These are phyloP conservation scores for Colletotrichum sp. DNA, from an alignment of 2,329 filamentous ascomycete species.

Conservation along the genomic window DNA sequence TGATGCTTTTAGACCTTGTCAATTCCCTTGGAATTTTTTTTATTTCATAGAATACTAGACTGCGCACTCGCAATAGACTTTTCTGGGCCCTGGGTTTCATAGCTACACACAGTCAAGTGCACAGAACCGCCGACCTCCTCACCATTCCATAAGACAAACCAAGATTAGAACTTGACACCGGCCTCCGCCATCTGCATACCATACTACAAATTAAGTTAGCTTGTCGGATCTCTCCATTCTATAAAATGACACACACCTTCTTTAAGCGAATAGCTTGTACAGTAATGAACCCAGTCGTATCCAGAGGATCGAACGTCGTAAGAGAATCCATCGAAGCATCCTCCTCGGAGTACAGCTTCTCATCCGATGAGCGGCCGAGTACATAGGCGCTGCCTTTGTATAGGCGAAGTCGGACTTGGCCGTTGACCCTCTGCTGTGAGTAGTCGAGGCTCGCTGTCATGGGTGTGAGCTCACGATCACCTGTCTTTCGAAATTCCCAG, in stretches of 20 bases:
- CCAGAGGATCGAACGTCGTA: slow-evolving; percentile 43
- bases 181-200: background rate
- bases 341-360: slow-evolving; percentile 56
- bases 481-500: no score
- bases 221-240: background rate
- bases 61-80: background rate
- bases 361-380: slow-evolving; percentile 47
- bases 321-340: slow-evolving; percentile 57
- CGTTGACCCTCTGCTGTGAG: slow-evolving; percentile 20
- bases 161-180: background rate
- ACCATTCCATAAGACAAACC: background rate
- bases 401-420: slow-evolving; percentile 30
- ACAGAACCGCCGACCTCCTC: background rate
- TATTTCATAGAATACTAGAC: background rate
- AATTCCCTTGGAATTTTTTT: background rate
- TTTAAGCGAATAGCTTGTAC: background rate
- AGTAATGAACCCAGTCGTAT: slow-evolving; percentile 30
- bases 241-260: background rate
- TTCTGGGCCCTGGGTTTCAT: background rate
- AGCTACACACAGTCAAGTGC: background rate
- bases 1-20: background rate
- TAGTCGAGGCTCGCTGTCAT: slow-evolving; percentile 12
- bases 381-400: slow-evolving; percentile 51
- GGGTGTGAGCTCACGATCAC: background rate
- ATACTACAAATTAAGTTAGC: background rate